These are phyloP conservation scores for Syncephalastrum racemosum DNA, from an alignment of 371 early-diverging fungal genomes.

Conservation along the genomic window DNA sequence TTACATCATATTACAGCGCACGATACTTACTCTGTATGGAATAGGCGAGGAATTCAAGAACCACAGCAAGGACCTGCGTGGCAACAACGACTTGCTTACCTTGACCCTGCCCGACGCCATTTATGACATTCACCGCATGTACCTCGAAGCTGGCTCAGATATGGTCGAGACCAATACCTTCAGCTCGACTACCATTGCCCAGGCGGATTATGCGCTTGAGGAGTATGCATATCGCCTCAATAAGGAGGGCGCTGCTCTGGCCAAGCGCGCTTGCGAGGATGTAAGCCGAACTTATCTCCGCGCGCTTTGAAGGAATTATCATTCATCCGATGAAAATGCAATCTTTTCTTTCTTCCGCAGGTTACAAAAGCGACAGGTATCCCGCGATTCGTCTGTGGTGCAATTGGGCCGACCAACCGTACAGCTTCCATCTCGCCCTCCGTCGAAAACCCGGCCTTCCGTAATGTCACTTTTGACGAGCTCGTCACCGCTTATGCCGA, in stretches of 20 bases:
- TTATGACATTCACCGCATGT: slow-evolving; percentile 81
- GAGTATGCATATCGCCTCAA: slow-evolving; percentile 87
- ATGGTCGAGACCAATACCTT: slow-evolving; percentile 96
- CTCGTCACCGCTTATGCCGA: slow-evolving; percentile 85
- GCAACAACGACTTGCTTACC: slow-evolving; percentile 93
- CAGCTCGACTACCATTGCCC: slow-evolving; percentile 87
- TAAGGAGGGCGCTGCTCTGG: slow-evolving; percentile 86
- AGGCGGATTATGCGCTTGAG: slow-evolving; percentile 87
- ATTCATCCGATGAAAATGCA: background rate
- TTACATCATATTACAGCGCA: background rate
- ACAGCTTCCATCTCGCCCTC: slow-evolving; percentile 95
- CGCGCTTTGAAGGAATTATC: background rate
- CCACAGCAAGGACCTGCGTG: slow-evolving; percentile 83
- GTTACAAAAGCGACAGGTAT: slow-evolving; percentile 60
- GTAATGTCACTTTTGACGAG: slow-evolving; percentile 94
- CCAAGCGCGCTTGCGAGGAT: slow-evolving; percentile 81
- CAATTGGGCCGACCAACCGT: slow-evolving; percentile 93
- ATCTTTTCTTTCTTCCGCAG: slow-evolving; percentile 11
- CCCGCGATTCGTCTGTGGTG: slow-evolving; percentile 84
- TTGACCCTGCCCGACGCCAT: slow-evolving; percentile 88
- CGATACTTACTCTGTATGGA: background rate
- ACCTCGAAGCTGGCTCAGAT: slow-evolving; percentile 90
- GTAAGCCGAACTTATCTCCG: slow-evolving; percentile 25
- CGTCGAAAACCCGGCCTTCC: slow-evolving; percentile 91
- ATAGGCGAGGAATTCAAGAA: slow-evolving; percentile 75